Evolutionary conservation across 1,284 basidiomycete species (phyloP), one percentile per base, ranked within the genome.

Genomic region (Trichosporon inkin): DNA sequence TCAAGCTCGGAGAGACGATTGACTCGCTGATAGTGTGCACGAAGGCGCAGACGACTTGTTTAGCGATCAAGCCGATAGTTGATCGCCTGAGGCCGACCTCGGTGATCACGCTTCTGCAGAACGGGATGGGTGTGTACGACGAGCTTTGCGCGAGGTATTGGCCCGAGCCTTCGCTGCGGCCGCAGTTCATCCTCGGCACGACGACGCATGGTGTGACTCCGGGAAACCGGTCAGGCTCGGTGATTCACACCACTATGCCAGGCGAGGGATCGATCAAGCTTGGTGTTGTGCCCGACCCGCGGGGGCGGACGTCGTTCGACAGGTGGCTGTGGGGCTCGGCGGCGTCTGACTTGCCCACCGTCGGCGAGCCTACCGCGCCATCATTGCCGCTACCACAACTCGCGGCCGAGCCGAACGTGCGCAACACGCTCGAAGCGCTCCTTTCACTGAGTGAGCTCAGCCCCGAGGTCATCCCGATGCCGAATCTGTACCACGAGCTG

Each of bases 61-160:
- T 74, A 1, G 86, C 88, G 3, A 71, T 98, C 34, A 76, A 80
- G 22, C 71, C 78, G 3, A 82, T 98, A 53, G 76, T 83, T 6
- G 84, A 84, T 10, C 85, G 92, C 19, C 77, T 97, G 28, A 82
- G 83, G 5, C 77, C 83, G 0, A 75, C 83, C 56, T 88, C 87
- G 47, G 96, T 93, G 24, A 85, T 98, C 65, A 89, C 95, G 1
- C 84, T 99, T 6, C 78, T 96, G 54, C 90, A 96, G 73, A 97
- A 97, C 74, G 94, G 74, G 81, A 82, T 96, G 86, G 94, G 92
- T 16, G 81, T 95, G 14, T 89, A 93, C 75, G 93, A 98, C 69
- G 79, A 85, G 63, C 81, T 97, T 56, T 75, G 90, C 44, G 75
- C 80, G 14, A 74, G 82, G 16, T 70, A 92, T 51, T 99, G 94